Evolutionary conservation across 176 grass and related monocot genomes (phyloP), one percentile per base, ranked within the genome.

Genomic region (Avena atlantica): DNA sequence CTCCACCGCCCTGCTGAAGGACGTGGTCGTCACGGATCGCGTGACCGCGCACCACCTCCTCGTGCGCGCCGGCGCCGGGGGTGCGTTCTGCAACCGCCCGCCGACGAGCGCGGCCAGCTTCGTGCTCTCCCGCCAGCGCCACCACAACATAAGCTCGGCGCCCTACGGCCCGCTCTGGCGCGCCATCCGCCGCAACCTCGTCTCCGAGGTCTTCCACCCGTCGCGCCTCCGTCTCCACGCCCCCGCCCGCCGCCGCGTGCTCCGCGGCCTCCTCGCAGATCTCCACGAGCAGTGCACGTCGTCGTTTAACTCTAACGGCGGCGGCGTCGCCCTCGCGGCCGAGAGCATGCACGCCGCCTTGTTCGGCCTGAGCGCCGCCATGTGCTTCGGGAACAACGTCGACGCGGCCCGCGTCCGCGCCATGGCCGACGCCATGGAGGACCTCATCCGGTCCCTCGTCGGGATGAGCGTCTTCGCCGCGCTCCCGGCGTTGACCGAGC

Each of bases 101-200:
- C 59, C 45, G 9, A 55, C 73, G 20, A 67, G 20, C 48, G 74
- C 63, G 29, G 72, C 83, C 19, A 85, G 83, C 60, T 62, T 74
- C 73, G 27, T 85, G 16, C 83, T 85, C 29, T 78, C 48, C 2
- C 47, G 60, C 2, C 47, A 10, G 13, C 73, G 48, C 12, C 74
- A 85, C 83, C 50, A 67, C 83, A 85, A 85, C 59, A 77, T 85
- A n/a, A 31, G 49, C 20, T 85, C 73, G 29, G 73, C 29, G 29
- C 74, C 83, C 47, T 85, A 85, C 59, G 73, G 73, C 57, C 17
- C 42, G 60, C 83, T 65, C 20, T 85, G 73, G 72, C 73, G 73
- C 27, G 19, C 29, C 27, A 7, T 85, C 47, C 45, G 73, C 8
- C 83, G 83, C 44, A 85, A 84, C 24, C 71, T 84, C 57, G 29